phyloP scores from a whole-genome alignment of 805 yeast species.

The Ogataea dorogensis region DNA sequence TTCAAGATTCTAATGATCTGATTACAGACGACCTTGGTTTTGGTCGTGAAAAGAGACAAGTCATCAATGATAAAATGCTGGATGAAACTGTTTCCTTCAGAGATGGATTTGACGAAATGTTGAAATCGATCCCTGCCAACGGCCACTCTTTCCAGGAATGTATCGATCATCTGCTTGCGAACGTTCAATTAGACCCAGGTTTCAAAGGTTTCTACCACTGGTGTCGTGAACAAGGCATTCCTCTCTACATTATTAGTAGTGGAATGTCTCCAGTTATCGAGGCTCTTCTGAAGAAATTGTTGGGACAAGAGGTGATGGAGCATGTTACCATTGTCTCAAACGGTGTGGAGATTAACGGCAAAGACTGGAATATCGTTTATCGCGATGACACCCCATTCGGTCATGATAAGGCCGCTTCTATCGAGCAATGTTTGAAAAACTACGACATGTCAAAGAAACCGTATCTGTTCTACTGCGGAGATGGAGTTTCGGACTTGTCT shows the following conservation, averaged over 20 bases:
- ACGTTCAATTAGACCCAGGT: conserved; percentile 85
- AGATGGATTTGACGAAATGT: conserved; percentile 82
- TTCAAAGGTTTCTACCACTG: conserved; percentile 78
- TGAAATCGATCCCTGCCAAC: conserved; percentile 65
- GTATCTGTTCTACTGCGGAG: conserved; percentile 88
- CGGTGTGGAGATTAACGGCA: conserved; percentile 43
- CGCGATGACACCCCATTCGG: conserved; percentile 88
- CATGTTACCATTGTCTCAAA: conserved; percentile 82
- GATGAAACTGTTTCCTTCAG: conserved; percentile 68
- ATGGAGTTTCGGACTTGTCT: conserved; percentile 91
- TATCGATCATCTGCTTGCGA: conserved; percentile 60
- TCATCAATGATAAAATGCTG: conserved; percentile 69
- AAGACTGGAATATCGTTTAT: conserved; percentile 82
- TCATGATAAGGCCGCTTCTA: conserved; percentile 89
- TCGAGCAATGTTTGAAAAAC: conserved; percentile 46
- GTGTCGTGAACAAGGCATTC: conserved; percentile 69
- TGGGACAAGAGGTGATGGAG: conserved; percentile 72
- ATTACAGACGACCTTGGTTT: conserved; percentile 88
- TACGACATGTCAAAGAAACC: conserved; percentile 46
- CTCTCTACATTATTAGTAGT: conserved; percentile 82
- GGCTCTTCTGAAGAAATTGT: conserved; percentile 68
- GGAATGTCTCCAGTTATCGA: conserved; percentile 94
- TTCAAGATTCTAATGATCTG: conserved; percentile 92
- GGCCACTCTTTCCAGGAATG: conserved; percentile 64
- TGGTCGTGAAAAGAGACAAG: conserved; percentile 66